Conservation (phyloP, 129 eudicot species). For the Tagetes patula region DNA sequence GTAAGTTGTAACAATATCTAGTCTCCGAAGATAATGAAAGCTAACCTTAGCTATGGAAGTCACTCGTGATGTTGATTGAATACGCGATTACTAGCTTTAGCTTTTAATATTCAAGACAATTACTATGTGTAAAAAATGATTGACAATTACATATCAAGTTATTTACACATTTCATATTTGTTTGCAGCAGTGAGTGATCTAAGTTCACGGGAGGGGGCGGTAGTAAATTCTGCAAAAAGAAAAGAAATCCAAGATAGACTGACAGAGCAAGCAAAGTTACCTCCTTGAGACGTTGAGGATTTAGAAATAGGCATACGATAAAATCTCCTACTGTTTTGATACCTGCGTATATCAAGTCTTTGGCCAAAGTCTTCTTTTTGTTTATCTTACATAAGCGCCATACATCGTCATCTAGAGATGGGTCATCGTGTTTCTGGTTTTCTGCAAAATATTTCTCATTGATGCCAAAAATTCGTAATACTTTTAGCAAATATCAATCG, state of each 20-base stretch:
- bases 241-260: background rate
- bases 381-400: slow-evolving; percentile 42
- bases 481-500: slow-evolving; percentile 1
- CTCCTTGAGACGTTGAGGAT: slow-evolving; percentile 44
- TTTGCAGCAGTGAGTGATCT: background rate
- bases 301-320: slow-evolving; percentile 37
- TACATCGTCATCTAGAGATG: slow-evolving; percentile 40
- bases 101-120: background rate
- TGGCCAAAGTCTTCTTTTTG: slow-evolving; percentile 26
- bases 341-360: slow-evolving; percentile 22
- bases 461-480: background rate
- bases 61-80: background rate
- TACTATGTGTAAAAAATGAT: slow-evolving; percentile 5
- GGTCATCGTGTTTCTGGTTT: slow-evolving; percentile 30
- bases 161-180: background rate
- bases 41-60: background rate
- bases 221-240: background rate
- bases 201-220: background rate
- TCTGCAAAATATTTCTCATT: slow-evolving; percentile 36
- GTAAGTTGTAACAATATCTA: background rate
- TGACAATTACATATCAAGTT: background rate
- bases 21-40: background rate
- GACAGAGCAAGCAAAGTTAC: slow-evolving; percentile 28
- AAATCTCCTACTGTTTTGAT: slow-evolving; percentile 48
- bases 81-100: background rate